Conservation (phyloP, 192 early-diverging fungal genomes). For the Rhizoclosmatium globosum region DNA sequence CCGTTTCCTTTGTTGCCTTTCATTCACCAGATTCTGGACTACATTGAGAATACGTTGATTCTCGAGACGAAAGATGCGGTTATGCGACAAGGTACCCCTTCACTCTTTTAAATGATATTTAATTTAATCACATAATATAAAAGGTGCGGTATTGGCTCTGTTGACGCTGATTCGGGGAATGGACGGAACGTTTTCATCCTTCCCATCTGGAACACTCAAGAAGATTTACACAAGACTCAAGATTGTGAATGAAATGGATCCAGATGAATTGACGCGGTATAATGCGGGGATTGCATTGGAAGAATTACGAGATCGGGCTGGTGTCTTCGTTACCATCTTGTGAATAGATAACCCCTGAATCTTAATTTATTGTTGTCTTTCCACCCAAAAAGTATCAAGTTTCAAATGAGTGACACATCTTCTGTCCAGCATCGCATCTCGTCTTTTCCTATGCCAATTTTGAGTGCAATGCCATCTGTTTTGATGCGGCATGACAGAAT, state of each 20-base stretch:
- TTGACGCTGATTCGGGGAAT: conserved; percentile 78
- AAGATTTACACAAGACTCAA: conserved; percentile 64
- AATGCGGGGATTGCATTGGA: conserved; percentile 76
- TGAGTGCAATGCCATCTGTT: conserved; percentile 15
- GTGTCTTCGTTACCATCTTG: neutral
- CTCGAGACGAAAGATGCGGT: conserved; percentile 64
- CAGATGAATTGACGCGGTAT: conserved; percentile 73
- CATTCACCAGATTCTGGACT: conserved; percentile 71
- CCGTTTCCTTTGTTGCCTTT: conserved; percentile 74
- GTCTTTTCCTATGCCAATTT: neutral
- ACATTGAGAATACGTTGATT: conserved; percentile 73
- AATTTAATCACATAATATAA: neutral
- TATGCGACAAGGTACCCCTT: conserved; percentile 65
- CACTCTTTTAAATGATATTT: neutral
- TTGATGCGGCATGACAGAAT: conserved; percentile 13
- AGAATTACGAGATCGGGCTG: conserved; percentile 63
- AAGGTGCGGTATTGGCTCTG: conserved; percentile 77
- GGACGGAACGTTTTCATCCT: conserved; percentile 56
- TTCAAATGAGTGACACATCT: conserved; percentile 2
- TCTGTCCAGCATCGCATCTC: conserved; percentile 27
- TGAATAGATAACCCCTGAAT: too few relatives aligned
- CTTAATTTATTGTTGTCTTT: neutral
- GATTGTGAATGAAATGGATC: conserved; percentile 70
- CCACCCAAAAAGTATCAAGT: neutral
- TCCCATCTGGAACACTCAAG: conserved; percentile 67